A percentile compares a stretch with the other conserved stretches of the same genome.
Conservation (phyloP, 73 alveolate species). For the Tetrahymena borealis region DNA sequence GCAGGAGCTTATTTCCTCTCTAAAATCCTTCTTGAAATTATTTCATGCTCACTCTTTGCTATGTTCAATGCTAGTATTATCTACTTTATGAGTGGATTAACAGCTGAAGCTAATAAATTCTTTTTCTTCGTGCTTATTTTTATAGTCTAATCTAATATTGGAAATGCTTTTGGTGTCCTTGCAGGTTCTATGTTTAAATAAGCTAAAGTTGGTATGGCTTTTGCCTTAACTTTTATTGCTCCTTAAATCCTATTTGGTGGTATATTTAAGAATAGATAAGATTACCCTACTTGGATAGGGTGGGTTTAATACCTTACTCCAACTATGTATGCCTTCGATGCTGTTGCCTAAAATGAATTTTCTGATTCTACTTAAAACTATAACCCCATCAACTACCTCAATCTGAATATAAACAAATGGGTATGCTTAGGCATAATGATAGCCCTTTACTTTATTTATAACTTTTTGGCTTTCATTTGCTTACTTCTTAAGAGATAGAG, state of each 20-base stretch:
- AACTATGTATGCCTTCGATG: not conserved
- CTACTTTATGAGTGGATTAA: not conserved
- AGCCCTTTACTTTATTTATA: not conserved
- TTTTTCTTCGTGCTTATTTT: not conserved
- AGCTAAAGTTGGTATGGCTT: not conserved
- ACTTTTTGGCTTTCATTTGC: not conserved
- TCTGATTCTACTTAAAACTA: not conserved
- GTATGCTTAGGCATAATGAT: not conserved
- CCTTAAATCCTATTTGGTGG: not conserved
- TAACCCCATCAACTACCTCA: not conserved
- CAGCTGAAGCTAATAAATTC: not conserved
- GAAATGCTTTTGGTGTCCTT: not conserved
- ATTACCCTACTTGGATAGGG: not conserved
- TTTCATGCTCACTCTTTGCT: not conserved
- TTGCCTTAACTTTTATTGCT: not conserved
- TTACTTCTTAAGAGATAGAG: not conserved
- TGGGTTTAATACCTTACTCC: not conserved
- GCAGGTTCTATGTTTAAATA: not conserved
- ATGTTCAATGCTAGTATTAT: not conserved
- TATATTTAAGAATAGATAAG: not conserved
- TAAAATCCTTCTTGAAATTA: not conserved
- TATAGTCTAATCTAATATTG: not conserved
- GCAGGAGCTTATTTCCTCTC: not conserved
- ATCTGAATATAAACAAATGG: not conserved
- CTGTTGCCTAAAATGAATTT: not conserved